Percentiles rank a stretch among this genome's conserved stretches.
phyloP scores from a whole-genome alignment of 1,284 basidiomycete genomes.

The Ustilago shanxiensis region DNA sequence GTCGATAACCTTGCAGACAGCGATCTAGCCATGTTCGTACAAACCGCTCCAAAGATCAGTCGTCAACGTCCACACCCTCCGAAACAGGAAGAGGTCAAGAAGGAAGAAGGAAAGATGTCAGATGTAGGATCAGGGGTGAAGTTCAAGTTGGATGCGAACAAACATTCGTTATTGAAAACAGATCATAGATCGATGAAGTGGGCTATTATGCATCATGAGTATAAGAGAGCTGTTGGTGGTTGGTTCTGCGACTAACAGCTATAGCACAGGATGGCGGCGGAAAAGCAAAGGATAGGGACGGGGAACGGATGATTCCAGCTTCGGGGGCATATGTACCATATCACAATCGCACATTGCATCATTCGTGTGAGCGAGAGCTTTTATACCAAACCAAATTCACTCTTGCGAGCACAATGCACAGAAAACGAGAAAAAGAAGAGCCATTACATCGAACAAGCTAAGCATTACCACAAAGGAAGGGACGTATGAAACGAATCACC shows the following conservation, averaged over 20 bases:
- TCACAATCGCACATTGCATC: constrained; percentile 1
- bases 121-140: constrained; percentile 1
- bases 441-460: constrained; percentile 6
- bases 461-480: neutral
- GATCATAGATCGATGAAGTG: constrained; percentile 53
- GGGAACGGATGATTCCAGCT: neutral
- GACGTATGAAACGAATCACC: neutral
- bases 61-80: constrained; percentile 35
- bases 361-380: too few relatives aligned
- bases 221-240: constrained; percentile 30
- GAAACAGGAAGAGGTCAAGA: constrained; percentile 9
- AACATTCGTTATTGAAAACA: constrained; percentile 37
- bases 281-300: neutral
- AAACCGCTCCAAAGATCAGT: constrained; percentile 40
- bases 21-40: constrained; percentile 31
- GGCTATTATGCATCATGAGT: constrained; percentile 54
- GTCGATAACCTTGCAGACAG: constrained; percentile 24
- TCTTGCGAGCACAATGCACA: neutral
- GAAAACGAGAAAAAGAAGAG: too few relatives aligned
- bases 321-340: neutral
- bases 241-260: constrained; percentile 18
- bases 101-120: neutral
- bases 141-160: constrained; percentile 30
- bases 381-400: neutral
- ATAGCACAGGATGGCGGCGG: neutral